Percentiles rank a stretch among this genome's conserved stretches.
phyloP scores from a whole-genome alignment of 371 early-diverging fungal genomes.

The Rhizopus microsporus region DNA sequence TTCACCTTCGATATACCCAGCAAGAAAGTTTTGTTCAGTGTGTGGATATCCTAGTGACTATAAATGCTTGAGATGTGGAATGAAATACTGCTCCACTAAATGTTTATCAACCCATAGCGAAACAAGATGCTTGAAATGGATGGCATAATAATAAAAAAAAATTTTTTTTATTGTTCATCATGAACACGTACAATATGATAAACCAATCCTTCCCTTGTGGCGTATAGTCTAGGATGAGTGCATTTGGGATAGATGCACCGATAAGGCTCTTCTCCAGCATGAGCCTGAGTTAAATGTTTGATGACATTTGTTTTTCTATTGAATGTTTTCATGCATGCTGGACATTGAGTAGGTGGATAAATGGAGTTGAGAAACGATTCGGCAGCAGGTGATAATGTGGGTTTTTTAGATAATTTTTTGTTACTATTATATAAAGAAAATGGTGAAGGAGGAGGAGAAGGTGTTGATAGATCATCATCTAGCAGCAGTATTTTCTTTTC shows the following conservation, averaged over 20 bases:
- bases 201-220: slow-evolving; percentile 48
- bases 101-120: slow-evolving; percentile 63
- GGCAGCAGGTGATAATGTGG: slow-evolving; percentile 28
- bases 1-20: slow-evolving; percentile 57
- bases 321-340: slow-evolving; percentile 38
- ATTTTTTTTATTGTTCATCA: slow-evolving; percentile 21
- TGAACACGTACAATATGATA: slow-evolving; percentile 50
- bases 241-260: slow-evolving; percentile 45
- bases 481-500: background rate
- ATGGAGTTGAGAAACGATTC: slow-evolving; percentile 32
- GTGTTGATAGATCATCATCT: slow-evolving; percentile 10
- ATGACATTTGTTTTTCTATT: slow-evolving; percentile 51
- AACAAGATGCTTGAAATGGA: slow-evolving; percentile 54
- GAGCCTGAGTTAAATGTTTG: slow-evolving; percentile 42
- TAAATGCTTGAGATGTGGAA: slow-evolving; percentile 63
- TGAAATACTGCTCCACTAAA: slow-evolving; percentile 64
- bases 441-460: slow-evolving; percentile 28
- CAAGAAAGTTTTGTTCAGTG: slow-evolving; percentile 68
- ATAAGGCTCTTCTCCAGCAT: slow-evolving; percentile 48
- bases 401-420: slow-evolving; percentile 31
- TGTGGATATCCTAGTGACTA: slow-evolving; percentile 66
- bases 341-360: slow-evolving; percentile 49
- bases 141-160: slow-evolving; percentile 4
- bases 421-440: slow-evolving; percentile 18
- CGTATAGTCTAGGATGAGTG: slow-evolving; percentile 43